Evolutionary conservation across 192 early-diverging fungal species (phyloP).

Genomic region (Physocladia obscura): DNA sequence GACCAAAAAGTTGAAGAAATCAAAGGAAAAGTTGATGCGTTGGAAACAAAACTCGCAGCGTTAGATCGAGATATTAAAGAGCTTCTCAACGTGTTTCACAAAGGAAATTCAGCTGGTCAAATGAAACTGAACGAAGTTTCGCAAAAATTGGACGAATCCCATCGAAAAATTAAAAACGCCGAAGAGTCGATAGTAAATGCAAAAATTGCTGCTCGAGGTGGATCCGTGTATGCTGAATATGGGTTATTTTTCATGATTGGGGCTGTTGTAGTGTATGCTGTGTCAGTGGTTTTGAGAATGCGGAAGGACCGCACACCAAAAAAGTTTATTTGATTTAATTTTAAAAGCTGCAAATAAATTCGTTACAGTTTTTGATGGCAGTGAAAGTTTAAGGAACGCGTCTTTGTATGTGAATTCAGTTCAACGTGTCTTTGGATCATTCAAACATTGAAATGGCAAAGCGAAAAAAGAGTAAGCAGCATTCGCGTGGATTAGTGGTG

Average conservation of each 20-base stretch:
- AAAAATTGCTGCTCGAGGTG: not conserved
- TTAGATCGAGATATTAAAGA: slow-evolving; percentile 26
- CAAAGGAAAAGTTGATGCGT: slow-evolving; percentile 19
- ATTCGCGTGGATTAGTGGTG: no score
- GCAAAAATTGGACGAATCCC: slow-evolving; percentile 20
- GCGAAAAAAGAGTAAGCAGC: no score
- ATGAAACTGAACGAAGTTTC: slow-evolving; percentile 16
- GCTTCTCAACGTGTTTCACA: slow-evolving; percentile 1
- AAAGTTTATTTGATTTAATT: slow-evolving; percentile 32
- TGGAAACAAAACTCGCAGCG: slow-evolving; percentile 15
- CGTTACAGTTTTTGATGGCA: no score
- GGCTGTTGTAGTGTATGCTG: slow-evolving; percentile 26
- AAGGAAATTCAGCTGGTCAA: slow-evolving; percentile 1
- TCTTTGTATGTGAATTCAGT: no score
- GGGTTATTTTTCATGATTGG: slow-evolving; percentile 29
- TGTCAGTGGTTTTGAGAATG: slow-evolving; percentile 25
- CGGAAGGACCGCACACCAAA: slow-evolving; percentile 10
- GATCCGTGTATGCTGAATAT: slow-evolving; percentile 1
- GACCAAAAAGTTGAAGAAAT: slow-evolving; percentile 23
- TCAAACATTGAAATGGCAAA: no score
- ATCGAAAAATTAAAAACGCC: slow-evolving; percentile 14
- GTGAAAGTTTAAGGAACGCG: no score
- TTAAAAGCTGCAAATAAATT: no score
- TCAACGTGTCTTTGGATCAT: no score
- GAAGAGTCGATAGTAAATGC: slow-evolving; percentile 6